A percentile compares a stretch with the other conserved stretches of the same genome.
Evolutionary conservation across 345 rosid species (phyloP).

Genomic region (Trapa incisa): DNA sequence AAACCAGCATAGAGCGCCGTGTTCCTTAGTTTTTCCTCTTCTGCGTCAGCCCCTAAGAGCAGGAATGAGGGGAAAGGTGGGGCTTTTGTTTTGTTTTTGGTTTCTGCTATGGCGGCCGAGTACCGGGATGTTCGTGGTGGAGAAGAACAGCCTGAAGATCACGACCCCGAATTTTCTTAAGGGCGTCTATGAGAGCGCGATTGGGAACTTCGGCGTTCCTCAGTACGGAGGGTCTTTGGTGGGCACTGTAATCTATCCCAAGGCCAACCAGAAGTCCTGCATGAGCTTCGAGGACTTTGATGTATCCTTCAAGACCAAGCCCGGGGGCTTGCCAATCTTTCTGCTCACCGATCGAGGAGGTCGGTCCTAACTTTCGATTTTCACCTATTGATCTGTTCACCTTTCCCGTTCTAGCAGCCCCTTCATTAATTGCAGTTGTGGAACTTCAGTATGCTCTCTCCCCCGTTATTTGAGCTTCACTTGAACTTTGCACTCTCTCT

Average conservation of each 20-base stretch:
- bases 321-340: conserved; percentile 35
- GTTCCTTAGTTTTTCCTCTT: background rate
- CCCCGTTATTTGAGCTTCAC: background rate
- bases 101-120: conserved; percentile 8
- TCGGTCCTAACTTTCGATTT: background rate
- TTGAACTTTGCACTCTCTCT: too few species aligned
- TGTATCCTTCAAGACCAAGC: conserved; percentile 28
- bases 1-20: background rate
- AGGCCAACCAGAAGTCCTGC: conserved; percentile 39
- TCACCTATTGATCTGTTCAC: background rate
- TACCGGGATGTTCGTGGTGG: conserved; percentile 28
- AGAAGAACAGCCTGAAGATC: conserved; percentile 51
- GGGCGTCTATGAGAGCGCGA: conserved; percentile 40
- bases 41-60: background rate
- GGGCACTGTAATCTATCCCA: conserved; percentile 42
- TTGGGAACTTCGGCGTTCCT: conserved; percentile 47
- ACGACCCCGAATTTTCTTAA: conserved; percentile 34
- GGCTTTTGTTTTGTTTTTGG: conserved; percentile 6
- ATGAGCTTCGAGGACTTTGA: conserved; percentile 27
- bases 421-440: background rate
- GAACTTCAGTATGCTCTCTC: background rate
- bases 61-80: conserved; percentile 2
- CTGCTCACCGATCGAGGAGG: conserved; percentile 57
- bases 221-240: conserved; percentile 42
- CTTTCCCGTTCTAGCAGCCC: background rate